Evolutionary conservation across 73 alveolate species (phyloP), one percentile per base, ranked within the genome.

Genomic region (Durusdinium trenchii): DNA sequence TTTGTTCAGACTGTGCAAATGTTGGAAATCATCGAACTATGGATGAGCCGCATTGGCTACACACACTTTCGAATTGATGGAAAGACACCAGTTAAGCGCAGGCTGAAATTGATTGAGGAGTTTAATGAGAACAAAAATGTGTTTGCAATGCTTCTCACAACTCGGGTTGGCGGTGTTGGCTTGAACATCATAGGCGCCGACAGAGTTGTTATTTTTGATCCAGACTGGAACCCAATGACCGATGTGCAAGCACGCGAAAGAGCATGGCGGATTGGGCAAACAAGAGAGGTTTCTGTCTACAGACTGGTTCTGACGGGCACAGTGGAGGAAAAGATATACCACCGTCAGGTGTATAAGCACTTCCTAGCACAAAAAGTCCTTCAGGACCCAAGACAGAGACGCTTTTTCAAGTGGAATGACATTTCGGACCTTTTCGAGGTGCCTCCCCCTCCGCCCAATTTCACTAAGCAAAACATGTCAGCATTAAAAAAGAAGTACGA

Each of bases 261-360:
- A 95, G 99, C 99, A 16, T 99, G 99, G 99, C 99, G 99, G 99
- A 99, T 99, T 7, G 99, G 99, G n/a, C 99, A 99, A 98, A 99
- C 99, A 84, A 99, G 99, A 93, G 99, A 99, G 61, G 99, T 99
- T 40, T 99, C 99, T 79, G 99, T 99, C n/a, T 99, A 99, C 99
- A 92, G 99, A 6, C 78, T 95, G 43, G 95, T 95, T 10, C 73
- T 81, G 38, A 82, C 99, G 0, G 99, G 99, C 97, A 99, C 99
- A 10, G 90, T 99, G 40, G 99, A 99, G 50, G 99, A 99, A 97
- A 99, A 99, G 98, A 99, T 99, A 20, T 99, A 99, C 87, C 99
- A 99, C 75, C 99, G 99, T 61, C 99, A 99, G 95, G 96, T 99
- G 52, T 99, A 99, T 95, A 99, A 99, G 99, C 99, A 99, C 96